Percentiles rank a stretch among this genome's conserved stretches.
Evolutionary conservation across 345 rosid species (phyloP).

Genomic region (Dipteronia sinensis): DNA sequence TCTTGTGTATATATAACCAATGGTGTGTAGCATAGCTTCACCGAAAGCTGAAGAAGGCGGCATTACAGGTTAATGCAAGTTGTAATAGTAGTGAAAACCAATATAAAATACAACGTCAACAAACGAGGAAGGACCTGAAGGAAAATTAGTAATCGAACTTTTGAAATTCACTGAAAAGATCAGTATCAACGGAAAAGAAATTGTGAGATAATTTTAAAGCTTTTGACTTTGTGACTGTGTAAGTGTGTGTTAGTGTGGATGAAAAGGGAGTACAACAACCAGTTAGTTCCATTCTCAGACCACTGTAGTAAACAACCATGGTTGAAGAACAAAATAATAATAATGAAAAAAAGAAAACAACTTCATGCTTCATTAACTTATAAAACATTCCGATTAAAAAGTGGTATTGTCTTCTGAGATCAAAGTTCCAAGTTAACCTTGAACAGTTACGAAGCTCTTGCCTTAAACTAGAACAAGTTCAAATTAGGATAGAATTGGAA

Average conservation of each 20-base stretch:
- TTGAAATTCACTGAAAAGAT: no score
- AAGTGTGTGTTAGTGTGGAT: neutral
- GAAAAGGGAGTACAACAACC: neutral
- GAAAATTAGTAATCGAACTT: neutral
- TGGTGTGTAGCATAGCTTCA: conserved; percentile 94
- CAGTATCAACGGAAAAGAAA: no score
- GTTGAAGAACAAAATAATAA: neutral
- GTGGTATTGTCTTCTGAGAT: neutral
- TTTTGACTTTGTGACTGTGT: neutral
- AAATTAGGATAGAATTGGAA: neutral
- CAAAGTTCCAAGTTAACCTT: neutral
- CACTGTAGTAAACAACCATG: neutral
- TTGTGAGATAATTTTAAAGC: neutral
- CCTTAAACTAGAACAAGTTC: neutral
- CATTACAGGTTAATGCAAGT: conserved; percentile 13
- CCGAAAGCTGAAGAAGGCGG: conserved; percentile 69
- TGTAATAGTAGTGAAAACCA: no score
- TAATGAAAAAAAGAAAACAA: no score
- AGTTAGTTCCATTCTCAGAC: neutral
- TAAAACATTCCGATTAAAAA: neutral
- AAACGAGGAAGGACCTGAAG: neutral
- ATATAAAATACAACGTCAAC: neutral
- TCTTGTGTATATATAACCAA: conserved; percentile 92
- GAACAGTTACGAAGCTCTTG: neutral
- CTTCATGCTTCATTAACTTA: neutral